Evolutionary conservation across 1,139 yeast species (phyloP), one percentile per base, ranked within the genome.

Genomic region (Arxiozyma telluris): DNA sequence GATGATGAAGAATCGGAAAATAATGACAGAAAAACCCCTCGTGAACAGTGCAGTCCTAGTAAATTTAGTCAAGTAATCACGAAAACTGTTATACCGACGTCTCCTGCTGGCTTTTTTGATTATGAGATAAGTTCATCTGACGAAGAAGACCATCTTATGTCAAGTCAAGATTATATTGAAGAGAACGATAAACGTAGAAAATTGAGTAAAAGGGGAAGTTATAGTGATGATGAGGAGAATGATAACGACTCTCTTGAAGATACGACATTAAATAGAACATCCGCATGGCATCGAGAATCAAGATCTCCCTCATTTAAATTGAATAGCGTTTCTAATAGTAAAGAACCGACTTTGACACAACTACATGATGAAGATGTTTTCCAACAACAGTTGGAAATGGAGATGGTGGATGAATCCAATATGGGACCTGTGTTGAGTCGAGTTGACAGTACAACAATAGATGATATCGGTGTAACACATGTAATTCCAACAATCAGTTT

Each of bases 301-400:
- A 20, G 49, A 1, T 50, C 55, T 6, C 53, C 56, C 25, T 46
- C 49, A 17, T 46, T 46, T 46, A 41, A 34, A 38, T 38, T 46
- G 23, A 20, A 18, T 17, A 30, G 21, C 21, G 25, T 20, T 4
- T 39, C 47, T 22, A 39, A 45, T 30, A 46, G 30, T 21, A 38
- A 39, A 41, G 23, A 25, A 12, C 15, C 53, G 11, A 25, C 50
- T 2, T 43, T 47, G 34, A 21, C 41, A 3, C 54, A 52, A 18
- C 18, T 55, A 43, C 55, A 57, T 5, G 58, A 54, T 25, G 57
- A 55, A 41, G 56, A 50, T 45, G 49, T 55, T 12, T 55, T 55
- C 39, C 63, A 65, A 21, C 67, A 63, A 25, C 69, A 64, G 34
- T 65, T 64, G 43, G 64, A 64, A 38, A 51, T 63, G 7, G 62